These are phyloP conservation scores for Xylaria sp. DNA, from an alignment of 2,329 filamentous ascomycete genomes.

Conservation along the genomic window DNA sequence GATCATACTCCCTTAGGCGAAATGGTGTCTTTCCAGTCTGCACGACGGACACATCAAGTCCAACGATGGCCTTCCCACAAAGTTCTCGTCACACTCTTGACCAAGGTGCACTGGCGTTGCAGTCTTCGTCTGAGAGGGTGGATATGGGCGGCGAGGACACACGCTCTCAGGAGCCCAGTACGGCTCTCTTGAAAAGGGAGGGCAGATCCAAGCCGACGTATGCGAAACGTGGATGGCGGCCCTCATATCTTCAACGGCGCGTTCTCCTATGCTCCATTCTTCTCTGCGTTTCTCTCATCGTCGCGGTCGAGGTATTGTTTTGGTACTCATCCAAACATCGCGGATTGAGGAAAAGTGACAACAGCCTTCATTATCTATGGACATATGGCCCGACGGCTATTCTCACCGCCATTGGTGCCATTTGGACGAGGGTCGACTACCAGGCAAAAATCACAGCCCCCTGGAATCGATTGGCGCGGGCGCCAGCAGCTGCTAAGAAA, in stretches of 20 bases:
- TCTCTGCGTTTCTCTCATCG: conserved; percentile 13
- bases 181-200: conserved; percentile 7
- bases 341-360: not conserved
- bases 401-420: not conserved
- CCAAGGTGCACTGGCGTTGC: not conserved
- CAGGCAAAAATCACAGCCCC: conserved; percentile 22
- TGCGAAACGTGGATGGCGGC: conserved; percentile 10
- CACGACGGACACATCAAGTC: not conserved
- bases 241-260: conserved; percentile 8
- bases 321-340: conserved; percentile 6
- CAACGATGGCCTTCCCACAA: not conserved
- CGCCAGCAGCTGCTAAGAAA: not conserved
- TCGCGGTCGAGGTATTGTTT: conserved; percentile 8
- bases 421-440: conserved; percentile 7
- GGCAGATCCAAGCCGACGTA: not conserved
- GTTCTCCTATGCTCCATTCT: not conserved
- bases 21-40: no score
- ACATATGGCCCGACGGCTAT: conserved; percentile 25
- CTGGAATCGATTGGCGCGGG: conserved; percentile 7
- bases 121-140: not conserved
- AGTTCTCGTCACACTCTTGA: not conserved
- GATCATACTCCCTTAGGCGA: no score
- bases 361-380: conserved; percentile 23
- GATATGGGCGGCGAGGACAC: not conserved
- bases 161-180: not conserved